Percentiles rank a stretch among this genome's conserved stretches.
Evolutionary conservation across 2,329 filamentous ascomycete genomes (phyloP).

Genomic region (Fusarium sp.): DNA sequence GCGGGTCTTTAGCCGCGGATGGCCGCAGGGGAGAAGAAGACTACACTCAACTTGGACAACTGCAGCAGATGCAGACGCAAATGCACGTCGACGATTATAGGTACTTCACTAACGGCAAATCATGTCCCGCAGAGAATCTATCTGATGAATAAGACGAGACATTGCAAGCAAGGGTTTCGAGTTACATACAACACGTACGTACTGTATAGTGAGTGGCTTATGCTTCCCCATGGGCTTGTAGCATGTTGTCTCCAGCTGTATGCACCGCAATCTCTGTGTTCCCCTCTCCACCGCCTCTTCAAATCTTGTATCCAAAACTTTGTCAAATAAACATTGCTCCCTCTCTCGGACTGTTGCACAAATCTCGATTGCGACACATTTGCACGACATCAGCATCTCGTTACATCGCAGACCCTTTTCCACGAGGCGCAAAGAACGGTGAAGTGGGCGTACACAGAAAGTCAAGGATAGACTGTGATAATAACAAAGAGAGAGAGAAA

Average conservation of each 20-base stretch:
- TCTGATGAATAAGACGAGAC: slow-evolving; percentile 13
- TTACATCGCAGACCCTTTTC: slow-evolving; percentile 17
- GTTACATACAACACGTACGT: not conserved
- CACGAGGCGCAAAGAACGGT: slow-evolving; percentile 36
- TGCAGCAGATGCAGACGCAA: slow-evolving; percentile 7
- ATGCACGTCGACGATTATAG: slow-evolving; percentile 19
- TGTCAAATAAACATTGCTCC: slow-evolving; percentile 10
- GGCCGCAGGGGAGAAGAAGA: slow-evolving; percentile 16
- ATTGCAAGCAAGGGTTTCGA: slow-evolving; percentile 15
- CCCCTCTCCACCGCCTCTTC: slow-evolving; percentile 30
- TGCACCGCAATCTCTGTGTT: not conserved
- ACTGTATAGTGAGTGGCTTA: not conserved
- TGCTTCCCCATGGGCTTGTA: not conserved
- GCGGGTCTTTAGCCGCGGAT: slow-evolving; percentile 29
- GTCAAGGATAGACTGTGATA: not conserved
- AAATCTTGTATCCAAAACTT: not conserved
- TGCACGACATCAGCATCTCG: slow-evolving; percentile 27
- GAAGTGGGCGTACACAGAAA: not conserved
- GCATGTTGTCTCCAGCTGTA: not conserved
- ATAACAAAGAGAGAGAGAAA: slow-evolving; percentile 1
- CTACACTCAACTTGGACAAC: slow-evolving; percentile 25
- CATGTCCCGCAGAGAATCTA: slow-evolving; percentile 3
- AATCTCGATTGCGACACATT: slow-evolving; percentile 45
- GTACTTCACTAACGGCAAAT: slow-evolving; percentile 17
- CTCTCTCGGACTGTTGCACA: slow-evolving; percentile 29